phyloP scores from a whole-genome alignment of 208 protist genomes.

The Leishmania major region DNA sequence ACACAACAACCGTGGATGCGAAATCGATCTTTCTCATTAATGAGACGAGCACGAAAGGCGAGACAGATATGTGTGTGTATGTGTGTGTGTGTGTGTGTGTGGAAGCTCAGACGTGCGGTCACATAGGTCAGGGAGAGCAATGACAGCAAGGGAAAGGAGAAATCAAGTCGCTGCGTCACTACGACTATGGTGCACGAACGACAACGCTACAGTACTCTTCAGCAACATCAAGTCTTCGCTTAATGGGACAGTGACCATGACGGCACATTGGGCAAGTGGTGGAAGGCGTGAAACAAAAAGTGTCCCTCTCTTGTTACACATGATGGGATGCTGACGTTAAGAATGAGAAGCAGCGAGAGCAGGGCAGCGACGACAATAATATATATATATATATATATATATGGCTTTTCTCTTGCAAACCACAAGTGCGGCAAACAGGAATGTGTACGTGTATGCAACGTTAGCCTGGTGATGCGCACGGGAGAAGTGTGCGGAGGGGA shows the following conservation, averaged over 20 bases:
- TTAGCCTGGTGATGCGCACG: background rate
- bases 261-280: background rate
- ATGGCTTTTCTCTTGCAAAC: background rate
- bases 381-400: background rate
- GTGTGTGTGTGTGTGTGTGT: background rate
- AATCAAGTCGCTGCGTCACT: background rate
- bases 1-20: too few relatives aligned
- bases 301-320: background rate
- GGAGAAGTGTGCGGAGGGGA: background rate
- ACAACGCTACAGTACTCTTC: background rate
- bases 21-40: too few relatives aligned
- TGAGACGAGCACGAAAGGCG: background rate
- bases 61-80: background rate
- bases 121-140: too few relatives aligned
- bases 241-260: background rate
- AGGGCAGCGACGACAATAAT: background rate
- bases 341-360: slow-evolving; percentile 24
- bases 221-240: background rate
- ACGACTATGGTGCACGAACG: background rate
- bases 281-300: background rate
- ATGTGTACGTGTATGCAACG: background rate
- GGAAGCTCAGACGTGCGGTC: background rate
- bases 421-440: background rate
- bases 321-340: background rate
- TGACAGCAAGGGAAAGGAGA: background rate